Base-by-base conservation (phyloP, 352 stramenopile species). In the Bremia lactucae region DNA sequence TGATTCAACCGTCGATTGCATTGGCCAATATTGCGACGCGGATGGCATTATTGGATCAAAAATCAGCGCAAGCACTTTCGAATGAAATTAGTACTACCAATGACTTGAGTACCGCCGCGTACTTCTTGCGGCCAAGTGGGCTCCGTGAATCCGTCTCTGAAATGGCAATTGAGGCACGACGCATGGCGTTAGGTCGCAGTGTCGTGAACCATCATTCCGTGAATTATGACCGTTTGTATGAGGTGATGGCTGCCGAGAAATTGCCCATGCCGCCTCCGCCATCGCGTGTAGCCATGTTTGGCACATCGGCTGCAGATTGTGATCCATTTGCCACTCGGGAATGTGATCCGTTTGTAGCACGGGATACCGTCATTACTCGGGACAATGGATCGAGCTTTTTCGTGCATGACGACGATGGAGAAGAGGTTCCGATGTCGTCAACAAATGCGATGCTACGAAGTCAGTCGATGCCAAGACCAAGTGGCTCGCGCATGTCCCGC, bases 121-220 rank as follows among this genome's bases (percentile, higher is more conserved):
- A 83, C 48, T 83, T 83, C 39, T 56, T 83, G 38, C 59, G 51
- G 5, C 48, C 49, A 35, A 43, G 52, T 33, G 42, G 42, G 3
- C 26, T 52, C 21, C 42, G 45, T 7, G 55, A 53, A 19, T 79
- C 67, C 16, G 31, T 73, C 4, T 77, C 68, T 16, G 66, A 77
- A 23, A 60, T 81, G 63, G 55, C 52, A 7, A 34, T 72, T 4
- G 57, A 62, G 16, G 49, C 46, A 24, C 62, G 62, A 31, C 57
- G 47, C 4, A 34, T 72, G 13, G 64, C 64, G 4, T 50, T 79
- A 3, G 62, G 64, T 15, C 62, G 71, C 13, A 80, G 58, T 26
- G 68, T 83, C 15, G 65, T 83, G 14, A 83, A 80, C 49, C 71
- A 83, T 41, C 68, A 80, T 42, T 76, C 67, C n/a, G 71, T 83